Conservation (phyloP, 805 yeast species). For the Crinitomyces ghanaensis region DNA sequence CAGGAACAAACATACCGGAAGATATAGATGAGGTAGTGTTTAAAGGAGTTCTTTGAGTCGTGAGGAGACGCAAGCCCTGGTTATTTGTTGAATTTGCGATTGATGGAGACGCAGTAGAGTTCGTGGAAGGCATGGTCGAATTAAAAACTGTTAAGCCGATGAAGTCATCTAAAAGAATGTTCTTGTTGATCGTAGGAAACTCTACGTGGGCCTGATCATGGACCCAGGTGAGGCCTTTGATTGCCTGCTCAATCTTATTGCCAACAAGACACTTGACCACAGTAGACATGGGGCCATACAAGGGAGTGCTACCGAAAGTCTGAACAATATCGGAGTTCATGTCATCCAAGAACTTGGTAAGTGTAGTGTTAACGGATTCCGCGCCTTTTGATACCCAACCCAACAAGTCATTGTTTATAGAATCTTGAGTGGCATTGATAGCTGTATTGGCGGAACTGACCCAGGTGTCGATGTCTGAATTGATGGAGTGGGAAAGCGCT, state of each 20-base stretch:
- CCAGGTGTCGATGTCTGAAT: slow-evolving; percentile 32
- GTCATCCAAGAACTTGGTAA: slow-evolving; percentile 42
- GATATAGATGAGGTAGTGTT: no score
- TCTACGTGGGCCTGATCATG: slow-evolving; percentile 46
- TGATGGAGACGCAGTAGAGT: no score
- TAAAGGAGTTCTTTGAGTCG: no score
- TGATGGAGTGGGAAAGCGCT: slow-evolving; percentile 1
- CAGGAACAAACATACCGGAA: no score
- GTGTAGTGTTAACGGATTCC: slow-evolving; percentile 45
- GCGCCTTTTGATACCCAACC: slow-evolving; percentile 56
- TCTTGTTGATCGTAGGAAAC: slow-evolving; percentile 43
- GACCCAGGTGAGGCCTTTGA: slow-evolving; percentile 72
- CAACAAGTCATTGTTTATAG: slow-evolving; percentile 52
- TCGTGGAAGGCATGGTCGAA: slow-evolving; percentile 1
- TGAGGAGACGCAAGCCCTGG: no score
- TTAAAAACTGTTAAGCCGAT: neutral
- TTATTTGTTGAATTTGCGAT: no score
- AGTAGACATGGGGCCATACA: slow-evolving; percentile 49
- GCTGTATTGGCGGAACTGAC: slow-evolving; percentile 43
- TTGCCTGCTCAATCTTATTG: slow-evolving; percentile 52
- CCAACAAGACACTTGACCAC: slow-evolving; percentile 75
- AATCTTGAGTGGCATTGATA: slow-evolving; percentile 36
- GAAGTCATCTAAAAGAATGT: slow-evolving; percentile 19
- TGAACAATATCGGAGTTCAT: slow-evolving; percentile 48
- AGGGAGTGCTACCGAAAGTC: slow-evolving; percentile 57